A percentile compares a stretch with the other conserved stretches of the same genome.
These are phyloP conservation scores for Talaromyces sp. DNA, from an alignment of 2,329 filamentous ascomycete genomes.

Conservation along the genomic window DNA sequence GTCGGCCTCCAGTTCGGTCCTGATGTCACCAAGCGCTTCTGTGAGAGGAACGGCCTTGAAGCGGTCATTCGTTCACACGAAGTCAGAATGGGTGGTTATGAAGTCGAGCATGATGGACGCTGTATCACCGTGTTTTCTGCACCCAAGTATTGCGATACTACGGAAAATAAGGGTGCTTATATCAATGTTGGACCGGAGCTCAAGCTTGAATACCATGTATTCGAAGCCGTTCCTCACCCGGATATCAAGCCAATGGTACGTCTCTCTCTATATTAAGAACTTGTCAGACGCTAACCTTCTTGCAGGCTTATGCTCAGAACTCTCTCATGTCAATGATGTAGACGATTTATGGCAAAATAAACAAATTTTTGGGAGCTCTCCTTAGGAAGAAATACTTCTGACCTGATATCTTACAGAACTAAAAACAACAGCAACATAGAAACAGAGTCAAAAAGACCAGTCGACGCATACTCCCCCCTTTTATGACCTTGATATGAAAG, in stretches of 20 bases:
- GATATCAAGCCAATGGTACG: conserved; percentile 84
- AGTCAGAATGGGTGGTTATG: conserved; percentile 98
- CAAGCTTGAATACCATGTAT: conserved; percentile 88
- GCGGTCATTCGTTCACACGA: conserved; percentile 97
- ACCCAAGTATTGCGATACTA: conserved; percentile 95
- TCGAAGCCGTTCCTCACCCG: conserved; percentile 94
- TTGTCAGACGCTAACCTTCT: background rate
- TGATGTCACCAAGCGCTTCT: conserved; percentile 94
- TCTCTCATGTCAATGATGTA: conserved; percentile 76
- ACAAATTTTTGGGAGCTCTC: background rate
- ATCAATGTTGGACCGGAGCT: conserved; percentile 94
- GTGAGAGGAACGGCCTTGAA: conserved; percentile 89
- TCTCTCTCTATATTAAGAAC: background rate
- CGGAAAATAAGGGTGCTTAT: conserved; percentile 96
- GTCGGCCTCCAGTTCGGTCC: conserved; percentile 96
- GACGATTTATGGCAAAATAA: conserved; percentile 39
- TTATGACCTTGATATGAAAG: conserved; percentile 3
- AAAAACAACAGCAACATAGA: background rate
- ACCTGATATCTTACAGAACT: background rate
- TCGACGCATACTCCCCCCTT: background rate
- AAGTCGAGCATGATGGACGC: conserved; percentile 90
- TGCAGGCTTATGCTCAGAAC: conserved; percentile 76
- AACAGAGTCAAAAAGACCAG: background rate
- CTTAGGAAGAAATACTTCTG: background rate
- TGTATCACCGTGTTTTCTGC: conserved; percentile 99